Base-by-base conservation (phyloP, 2,329 filamentous ascomycete species). In the Hymenoscyphus linearis region DNA sequence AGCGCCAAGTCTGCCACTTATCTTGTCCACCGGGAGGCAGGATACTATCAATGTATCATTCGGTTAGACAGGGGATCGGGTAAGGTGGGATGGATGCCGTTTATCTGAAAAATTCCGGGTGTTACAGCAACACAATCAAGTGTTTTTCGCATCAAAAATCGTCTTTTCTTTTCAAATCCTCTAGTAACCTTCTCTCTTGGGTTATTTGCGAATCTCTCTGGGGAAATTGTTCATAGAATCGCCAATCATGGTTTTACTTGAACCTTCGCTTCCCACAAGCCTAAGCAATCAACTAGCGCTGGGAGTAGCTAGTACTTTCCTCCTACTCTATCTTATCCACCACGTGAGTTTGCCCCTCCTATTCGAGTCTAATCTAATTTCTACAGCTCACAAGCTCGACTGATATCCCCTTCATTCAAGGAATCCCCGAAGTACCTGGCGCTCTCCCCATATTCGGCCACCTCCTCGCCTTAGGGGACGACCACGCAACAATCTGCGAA, bases 401-500 rank as follows among this genome's bases (percentile, higher is more conserved):
- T 4, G 80, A 82, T 60, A 77, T 82, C 25, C 76, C 79, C 1
- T 73, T 77, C 56, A 82, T 82, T 63, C 75, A 74, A 55, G 77
- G 77, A 14, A 73, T 82, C 12, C 78, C 76, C 14, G 78, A 82
- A 57, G 78, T 82, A 14, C 80, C 81, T 2, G 77, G 78, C 14
- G 79, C 80, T 2, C 67, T 79, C 1, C 81, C 80, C 1, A 72
- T 83, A 10, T 75, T 77, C 25, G 80, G 80, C 0, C 80, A 83
- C 69, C 75, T 83, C 2, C 74, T 80, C 5, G 73, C 76, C 27
- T 76, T 83, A 2, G 80, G 81, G 16, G 78, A 81, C 3, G 80
- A 83, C 65, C 81, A 83, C 70, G 80, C 81, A 22, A 79, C 76
- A 9, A 72, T 77, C 1, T 83, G 80, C 59, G 80, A 80, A 62